Base-by-base conservation (phyloP, 331 rosid genomes). In the Phaseolus coccineus region DNA sequence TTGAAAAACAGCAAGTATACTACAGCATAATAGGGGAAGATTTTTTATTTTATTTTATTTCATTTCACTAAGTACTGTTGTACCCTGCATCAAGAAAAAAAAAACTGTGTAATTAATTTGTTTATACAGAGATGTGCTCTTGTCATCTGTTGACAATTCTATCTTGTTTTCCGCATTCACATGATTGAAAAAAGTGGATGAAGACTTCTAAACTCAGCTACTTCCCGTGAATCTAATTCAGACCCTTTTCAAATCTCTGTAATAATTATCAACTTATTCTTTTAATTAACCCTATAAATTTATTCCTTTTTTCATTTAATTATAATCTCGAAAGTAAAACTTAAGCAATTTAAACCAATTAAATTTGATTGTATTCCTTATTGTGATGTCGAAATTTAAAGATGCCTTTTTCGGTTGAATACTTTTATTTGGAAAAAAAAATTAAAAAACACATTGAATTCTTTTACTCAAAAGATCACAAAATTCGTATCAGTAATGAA, bases 191-290 rank as follows among this genome's bases (percentile, higher is more conserved):
- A 52, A 77, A 35, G 58, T 56, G 37, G 33, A n/a, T 16, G 3
- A 73, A 55, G n/a, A 42, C 53, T 39, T 6, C 53, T 37, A 39
- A 13, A 59, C 13, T 81, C 90, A 85, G 82, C 61, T 44, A 58
- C 81, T 50, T 7, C 90, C 66, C 84, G 90, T 87, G 91, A 78
- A 46, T 46, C 5, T 46, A 46, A 63, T 42, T 8, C 0, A 58
- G 33, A 65, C 52, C 62, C 39, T 35, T 10, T 31, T 10, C 19
- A 44, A 69, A 16, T 11, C 31, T 51, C 46, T 42, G 3, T 8
- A 57, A 24, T 40, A 9, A 30, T 1, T 12, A 47, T 16, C 8
- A 27, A 61, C 2, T 1, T 1, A 7, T 40, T 40, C 1, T 7
- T 40, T 8, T 7, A 40, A 5, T 7, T 8, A 40, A 42, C 1